These are phyloP conservation scores for Salix koriyanagi DNA, from an alignment of 345 rosid genomes.

Conservation along the genomic window DNA sequence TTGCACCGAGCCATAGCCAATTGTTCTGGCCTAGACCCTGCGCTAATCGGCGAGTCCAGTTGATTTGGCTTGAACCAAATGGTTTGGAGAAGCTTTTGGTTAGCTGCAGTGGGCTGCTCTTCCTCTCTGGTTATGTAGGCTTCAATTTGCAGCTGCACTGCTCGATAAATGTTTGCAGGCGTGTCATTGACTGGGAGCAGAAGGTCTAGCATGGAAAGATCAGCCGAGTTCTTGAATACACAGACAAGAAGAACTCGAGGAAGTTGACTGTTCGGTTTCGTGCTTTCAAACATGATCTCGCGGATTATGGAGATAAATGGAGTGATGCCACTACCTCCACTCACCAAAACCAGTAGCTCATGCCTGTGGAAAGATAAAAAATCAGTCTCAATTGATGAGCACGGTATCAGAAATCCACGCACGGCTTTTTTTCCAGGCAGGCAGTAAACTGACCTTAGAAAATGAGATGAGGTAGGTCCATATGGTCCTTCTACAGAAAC, in stretches of 20 bases:
- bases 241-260: conserved; percentile 19
- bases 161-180: not conserved
- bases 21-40: conserved; percentile 9
- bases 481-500: conserved; percentile 30
- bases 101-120: not conserved
- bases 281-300: conserved; percentile 11
- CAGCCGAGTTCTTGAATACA: conserved; percentile 15
- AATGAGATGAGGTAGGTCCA: conserved; percentile 25
- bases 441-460: conserved; percentile 12
- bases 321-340: conserved; percentile 27
- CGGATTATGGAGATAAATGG: conserved; percentile 30
- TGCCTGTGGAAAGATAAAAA: conserved; percentile 9
- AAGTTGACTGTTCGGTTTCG: conserved; percentile 2
- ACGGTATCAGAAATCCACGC: not conserved
- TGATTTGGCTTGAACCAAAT: conserved; percentile 19
- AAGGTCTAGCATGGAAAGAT: conserved; percentile 22
- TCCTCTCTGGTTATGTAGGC: conserved; percentile 22
- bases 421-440: not conserved
- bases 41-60: conserved; percentile 13
- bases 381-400: not conserved
- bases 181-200: conserved; percentile 14
- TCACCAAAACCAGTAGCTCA: conserved; percentile 19
- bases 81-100: conserved; percentile 9
- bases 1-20: conserved; percentile 26
- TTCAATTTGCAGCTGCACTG: conserved; percentile 18